Evolutionary conservation across 2,329 filamentous ascomycete species (phyloP).

Genomic region (Pleurostoma richardsiae): DNA sequence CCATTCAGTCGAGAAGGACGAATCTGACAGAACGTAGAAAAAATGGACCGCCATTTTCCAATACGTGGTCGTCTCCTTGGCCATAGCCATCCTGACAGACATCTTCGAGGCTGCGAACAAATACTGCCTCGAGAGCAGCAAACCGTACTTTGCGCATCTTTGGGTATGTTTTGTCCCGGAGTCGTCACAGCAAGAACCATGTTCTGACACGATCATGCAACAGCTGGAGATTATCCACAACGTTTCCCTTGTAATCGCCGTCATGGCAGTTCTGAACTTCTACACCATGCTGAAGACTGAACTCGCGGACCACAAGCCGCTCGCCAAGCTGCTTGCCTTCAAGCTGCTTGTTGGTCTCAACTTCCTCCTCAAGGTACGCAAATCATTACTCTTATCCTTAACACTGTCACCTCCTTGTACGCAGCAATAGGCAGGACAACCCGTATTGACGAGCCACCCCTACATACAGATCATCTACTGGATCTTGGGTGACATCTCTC

Average conservation of each 20-base stretch:
- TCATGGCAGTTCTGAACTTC: constrained; percentile 18
- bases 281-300: constrained; percentile 17
- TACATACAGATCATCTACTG: constrained; percentile 15
- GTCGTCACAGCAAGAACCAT: neutral
- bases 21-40: constrained; percentile 10
- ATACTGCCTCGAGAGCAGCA: constrained; percentile 22
- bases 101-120: constrained; percentile 20
- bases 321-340: constrained; percentile 25
- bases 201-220: neutral
- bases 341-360: constrained; percentile 24
- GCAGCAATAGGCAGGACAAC: too few relatives aligned
- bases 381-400: neutral
- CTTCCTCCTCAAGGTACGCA: constrained; percentile 20
- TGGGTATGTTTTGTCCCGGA: constrained; percentile 13
- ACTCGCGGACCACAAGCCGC: constrained; percentile 19
- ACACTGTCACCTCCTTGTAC: too few relatives aligned
- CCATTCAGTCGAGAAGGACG: neutral
- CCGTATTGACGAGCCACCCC: too few relatives aligned
- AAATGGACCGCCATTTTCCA: constrained; percentile 32
- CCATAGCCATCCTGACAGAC: constrained; percentile 34
- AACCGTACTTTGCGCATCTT: constrained; percentile 21
- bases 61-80: constrained; percentile 26
- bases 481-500: constrained; percentile 13
- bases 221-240: constrained; percentile 20
- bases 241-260: constrained; percentile 15